These are phyloP conservation scores for Erodium trifolium DNA, from an alignment of 441 rosid genomes.

Conservation along the genomic window DNA sequence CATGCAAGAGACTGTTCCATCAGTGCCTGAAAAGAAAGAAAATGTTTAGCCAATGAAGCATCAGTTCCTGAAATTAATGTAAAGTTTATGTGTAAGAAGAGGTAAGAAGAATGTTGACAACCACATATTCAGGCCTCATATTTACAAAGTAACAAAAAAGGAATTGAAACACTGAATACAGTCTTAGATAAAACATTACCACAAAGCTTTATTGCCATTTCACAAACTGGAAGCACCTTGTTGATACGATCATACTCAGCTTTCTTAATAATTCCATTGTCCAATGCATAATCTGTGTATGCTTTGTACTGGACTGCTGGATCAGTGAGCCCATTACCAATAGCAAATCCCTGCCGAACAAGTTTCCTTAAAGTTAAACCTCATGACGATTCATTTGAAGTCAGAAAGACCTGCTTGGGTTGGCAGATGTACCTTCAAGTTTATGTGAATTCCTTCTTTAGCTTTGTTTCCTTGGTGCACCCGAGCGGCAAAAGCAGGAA, in stretches of 20 bases:
- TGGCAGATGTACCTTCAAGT: constrained; percentile 38
- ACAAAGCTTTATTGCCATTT: constrained; percentile 77
- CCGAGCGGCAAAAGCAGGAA: not conserved
- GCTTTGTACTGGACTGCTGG: not conserved
- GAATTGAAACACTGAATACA: not conserved
- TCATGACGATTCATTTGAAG: not conserved
- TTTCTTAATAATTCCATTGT: too few relatives aligned
- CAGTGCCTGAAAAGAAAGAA: constrained; percentile 49
- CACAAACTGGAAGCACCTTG: constrained; percentile 51
- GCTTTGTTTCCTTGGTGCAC: not conserved
- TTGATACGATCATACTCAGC: not conserved
- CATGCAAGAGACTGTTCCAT: constrained; percentile 85
- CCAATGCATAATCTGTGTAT: not conserved
- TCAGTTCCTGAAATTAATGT: not conserved
- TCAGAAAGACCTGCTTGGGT: not conserved
- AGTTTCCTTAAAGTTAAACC: constrained; percentile 15
- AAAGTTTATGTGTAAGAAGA: not conserved
- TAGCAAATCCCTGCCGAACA: constrained; percentile 35
- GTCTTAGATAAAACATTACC: constrained; percentile 38
- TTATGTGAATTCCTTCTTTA: not conserved
- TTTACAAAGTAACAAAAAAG: not conserved
- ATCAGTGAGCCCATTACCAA: not conserved
- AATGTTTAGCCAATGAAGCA: constrained; percentile 2
- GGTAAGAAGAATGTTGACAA: not conserved
- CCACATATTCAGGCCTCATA: not conserved